A percentile compares a stretch with the other conserved stretches of the same genome.
phyloP scores from a whole-genome alignment of 139 green algal species.

The Marvania coccoides region DNA sequence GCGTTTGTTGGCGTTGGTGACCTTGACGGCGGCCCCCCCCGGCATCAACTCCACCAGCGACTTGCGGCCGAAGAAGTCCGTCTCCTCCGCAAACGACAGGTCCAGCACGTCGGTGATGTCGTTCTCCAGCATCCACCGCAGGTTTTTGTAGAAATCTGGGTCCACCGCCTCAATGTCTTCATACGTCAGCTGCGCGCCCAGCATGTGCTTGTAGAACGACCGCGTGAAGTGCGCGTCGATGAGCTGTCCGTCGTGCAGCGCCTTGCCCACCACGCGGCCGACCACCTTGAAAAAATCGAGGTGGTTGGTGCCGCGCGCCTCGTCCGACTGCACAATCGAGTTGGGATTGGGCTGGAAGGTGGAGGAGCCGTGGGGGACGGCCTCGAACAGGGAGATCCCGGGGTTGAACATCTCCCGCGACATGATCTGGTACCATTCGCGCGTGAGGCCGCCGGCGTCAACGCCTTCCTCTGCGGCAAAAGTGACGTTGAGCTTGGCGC shows the following conservation, averaged over 20 bases:
- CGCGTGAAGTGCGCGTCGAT: constrained; percentile 97
- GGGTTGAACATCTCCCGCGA: constrained; percentile 94
- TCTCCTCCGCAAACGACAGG: constrained; percentile 89
- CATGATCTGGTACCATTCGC: constrained; percentile 97
- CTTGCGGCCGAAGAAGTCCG: constrained; percentile 81
- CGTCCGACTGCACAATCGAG: constrained; percentile 77
- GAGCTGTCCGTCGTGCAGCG: constrained; percentile 85
- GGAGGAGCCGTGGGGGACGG: constrained; percentile 66
- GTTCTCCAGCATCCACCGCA: constrained; percentile 89
- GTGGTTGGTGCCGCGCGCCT: constrained; percentile 72
- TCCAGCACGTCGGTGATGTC: constrained; percentile 93
- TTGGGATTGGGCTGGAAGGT: constrained; percentile 98
- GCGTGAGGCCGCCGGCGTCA: constrained; percentile 88
- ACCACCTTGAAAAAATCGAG: constrained; percentile 94
- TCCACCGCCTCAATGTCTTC: constrained; percentile 96
- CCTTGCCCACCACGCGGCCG: constrained; percentile 74
- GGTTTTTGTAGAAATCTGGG: constrained; percentile 92
- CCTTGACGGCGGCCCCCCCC: constrained; percentile 59
- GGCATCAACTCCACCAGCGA: constrained; percentile 78
- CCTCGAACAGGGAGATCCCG: constrained; percentile 83
- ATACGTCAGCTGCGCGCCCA: constrained; percentile 80
- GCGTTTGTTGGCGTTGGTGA: constrained; percentile 93
- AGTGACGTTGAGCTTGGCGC: constrained; percentile 57
- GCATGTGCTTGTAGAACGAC: constrained; percentile 99
- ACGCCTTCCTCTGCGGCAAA: constrained; percentile 95